Conservation (phyloP, 306 rosid genomes). For the Ochetophila trinervis region DNA sequence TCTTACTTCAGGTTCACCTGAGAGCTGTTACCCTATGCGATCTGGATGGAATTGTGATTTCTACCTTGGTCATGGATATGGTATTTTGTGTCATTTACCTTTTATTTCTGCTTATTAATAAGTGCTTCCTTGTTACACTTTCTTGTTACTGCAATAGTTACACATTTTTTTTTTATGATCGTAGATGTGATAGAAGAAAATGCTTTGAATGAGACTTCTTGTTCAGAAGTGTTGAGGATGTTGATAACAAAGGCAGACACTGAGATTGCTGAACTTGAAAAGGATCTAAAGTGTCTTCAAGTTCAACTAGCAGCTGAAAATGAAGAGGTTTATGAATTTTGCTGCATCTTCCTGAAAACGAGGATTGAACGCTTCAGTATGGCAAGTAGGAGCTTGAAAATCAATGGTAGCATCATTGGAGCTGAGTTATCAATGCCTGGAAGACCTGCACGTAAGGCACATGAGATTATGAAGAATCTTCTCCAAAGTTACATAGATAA, state of each 20-base stretch:
- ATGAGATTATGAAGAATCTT: no score
- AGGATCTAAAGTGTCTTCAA: conserved; percentile 48
- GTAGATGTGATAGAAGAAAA: conserved; percentile 67
- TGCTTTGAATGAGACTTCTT: conserved; percentile 47
- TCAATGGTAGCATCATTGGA: no score
- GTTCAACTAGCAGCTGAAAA: conserved; percentile 37
- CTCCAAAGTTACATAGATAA: conserved; percentile 31
- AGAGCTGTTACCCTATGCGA: conserved; percentile 21
- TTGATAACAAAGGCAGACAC: conserved; percentile 43
- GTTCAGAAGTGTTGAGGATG: conserved; percentile 51
- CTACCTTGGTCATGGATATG: conserved; percentile 42
- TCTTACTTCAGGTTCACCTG: conserved; percentile 38
- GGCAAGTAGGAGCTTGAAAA: no score
- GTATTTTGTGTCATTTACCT: conserved; percentile 28
- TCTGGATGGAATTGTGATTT: conserved; percentile 50
- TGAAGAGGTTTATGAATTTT: conserved; percentile 44
- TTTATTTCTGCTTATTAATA: neutral
- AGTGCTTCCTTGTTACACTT: conserved; percentile 1
- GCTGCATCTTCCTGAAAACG: conserved; percentile 13
- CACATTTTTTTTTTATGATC: conserved; percentile 14
- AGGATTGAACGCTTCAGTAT: no score
- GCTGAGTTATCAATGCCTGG: no score
- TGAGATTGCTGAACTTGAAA: conserved; percentile 60
- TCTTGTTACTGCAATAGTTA: conserved; percentile 1
- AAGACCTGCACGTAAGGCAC: no score